These are phyloP conservation scores for Triticum aestivum DNA, from an alignment of 176 grass and related monocot genomes.

Conservation along the genomic window DNA sequence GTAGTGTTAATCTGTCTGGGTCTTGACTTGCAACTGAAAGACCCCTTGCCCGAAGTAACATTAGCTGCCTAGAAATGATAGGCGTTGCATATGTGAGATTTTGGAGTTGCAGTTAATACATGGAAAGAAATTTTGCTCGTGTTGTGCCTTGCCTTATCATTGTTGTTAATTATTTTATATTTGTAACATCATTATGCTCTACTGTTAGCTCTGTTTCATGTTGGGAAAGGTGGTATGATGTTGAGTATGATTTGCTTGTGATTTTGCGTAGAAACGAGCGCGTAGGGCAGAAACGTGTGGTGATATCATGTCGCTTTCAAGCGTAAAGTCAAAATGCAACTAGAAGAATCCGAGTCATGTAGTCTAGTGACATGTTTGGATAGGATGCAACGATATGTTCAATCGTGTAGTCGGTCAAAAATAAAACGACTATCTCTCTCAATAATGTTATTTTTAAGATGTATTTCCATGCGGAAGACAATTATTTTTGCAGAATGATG, in stretches of 20 bases:
- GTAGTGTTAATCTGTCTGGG: constrained; percentile 23
- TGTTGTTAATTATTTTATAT: not conserved
- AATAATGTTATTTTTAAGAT: not conserved
- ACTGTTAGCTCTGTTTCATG: not conserved
- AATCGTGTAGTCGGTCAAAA: not conserved
- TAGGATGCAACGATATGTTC: not conserved
- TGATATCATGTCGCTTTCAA: not conserved
- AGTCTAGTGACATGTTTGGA: not conserved
- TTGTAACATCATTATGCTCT: not conserved
- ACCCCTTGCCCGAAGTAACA: constrained; percentile 27
- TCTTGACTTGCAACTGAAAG: constrained; percentile 42
- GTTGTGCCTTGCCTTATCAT: not conserved
- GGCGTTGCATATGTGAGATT: not conserved
- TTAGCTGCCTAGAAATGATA: constrained; percentile 29
- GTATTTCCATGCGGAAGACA: not conserved
- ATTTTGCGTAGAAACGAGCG: not conserved
- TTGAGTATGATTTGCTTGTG: not conserved
- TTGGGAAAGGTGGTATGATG: not conserved
- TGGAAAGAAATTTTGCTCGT: not conserved
- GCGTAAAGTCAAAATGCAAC: not conserved
- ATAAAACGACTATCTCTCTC: not conserved
- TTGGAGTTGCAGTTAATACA: not conserved
- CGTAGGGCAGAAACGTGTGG: not conserved
- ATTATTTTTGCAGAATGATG: constrained; percentile 3
- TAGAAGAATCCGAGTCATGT: not conserved